Base-by-base conservation (phyloP, 148 eudicot species). In the Linanthus parryae region DNA sequence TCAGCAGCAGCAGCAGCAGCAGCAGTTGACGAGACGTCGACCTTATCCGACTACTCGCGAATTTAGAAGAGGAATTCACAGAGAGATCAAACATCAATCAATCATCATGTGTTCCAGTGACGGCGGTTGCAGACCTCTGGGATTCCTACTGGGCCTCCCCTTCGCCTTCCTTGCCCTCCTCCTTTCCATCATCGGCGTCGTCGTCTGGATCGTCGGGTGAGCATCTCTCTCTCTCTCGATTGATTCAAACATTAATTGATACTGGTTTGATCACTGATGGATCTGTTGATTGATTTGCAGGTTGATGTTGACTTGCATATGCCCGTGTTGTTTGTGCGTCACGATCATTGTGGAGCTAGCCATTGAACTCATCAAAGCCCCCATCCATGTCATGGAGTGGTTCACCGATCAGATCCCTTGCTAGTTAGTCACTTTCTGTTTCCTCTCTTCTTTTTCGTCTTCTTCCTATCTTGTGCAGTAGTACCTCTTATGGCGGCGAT, bases 131-230 rank as follows among this genome's bases (percentile, higher is more conserved):
- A 53, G 83, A 23, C 88, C 88, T 3, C 53, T 82, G 26, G 88
- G 81, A 2, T 78, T 61, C 58, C 54, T 82, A 39, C 53, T 82
- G 48, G 78, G 88, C 3, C 62, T 82, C 9, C 88, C 84, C 24
- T 82, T 75, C 58, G 84, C 81, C 38, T 63, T 82, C 18, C 68
- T 78, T 46, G 59, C 70, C 26, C 69, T 78, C 23, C 67, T 82
- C 24, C 68, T 82, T 43, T 78, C 81, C 43, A 63, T 82, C 59
- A 64, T 80, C 53, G 88, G 74, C 23, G 61, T 65, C 45, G 22
- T 78, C 39, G 73, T 82, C 48, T 82, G 88, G 88, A 72, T 82
- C 40, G 78, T 82, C 62, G 88, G 88, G 88, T 81, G 44, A 21
- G 43, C 48, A 16, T 40, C 27, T 22, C 25, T 36, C 9, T 35